A percentile compares a stretch with the other conserved stretches of the same genome.
Evolutionary conservation across 2,329 filamentous ascomycete genomes (phyloP).

Genomic region (Ceratocystis destructans): DNA sequence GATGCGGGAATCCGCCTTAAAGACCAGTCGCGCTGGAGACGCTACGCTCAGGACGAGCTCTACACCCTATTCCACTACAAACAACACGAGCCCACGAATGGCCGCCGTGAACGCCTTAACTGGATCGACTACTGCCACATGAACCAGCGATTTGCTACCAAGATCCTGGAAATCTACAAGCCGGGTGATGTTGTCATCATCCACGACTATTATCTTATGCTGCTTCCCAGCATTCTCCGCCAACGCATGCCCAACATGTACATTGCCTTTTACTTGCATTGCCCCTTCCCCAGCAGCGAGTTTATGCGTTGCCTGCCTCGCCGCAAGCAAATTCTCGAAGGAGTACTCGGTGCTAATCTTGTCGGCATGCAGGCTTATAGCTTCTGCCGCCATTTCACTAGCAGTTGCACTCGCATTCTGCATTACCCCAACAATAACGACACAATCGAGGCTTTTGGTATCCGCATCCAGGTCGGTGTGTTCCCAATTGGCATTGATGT

Average conservation of each 20-base stretch:
- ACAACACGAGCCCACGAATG: slow-evolving; percentile 79
- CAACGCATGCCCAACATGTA: slow-evolving; percentile 80
- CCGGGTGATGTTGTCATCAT: slow-evolving; percentile 86
- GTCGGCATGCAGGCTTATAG: slow-evolving; percentile 92
- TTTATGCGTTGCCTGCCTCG: slow-evolving; percentile 80
- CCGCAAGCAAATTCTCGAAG: slow-evolving; percentile 80
- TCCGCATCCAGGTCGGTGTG: slow-evolving; percentile 78
- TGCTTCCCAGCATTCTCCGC: slow-evolving; percentile 76
- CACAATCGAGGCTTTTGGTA: slow-evolving; percentile 78
- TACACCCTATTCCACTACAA: slow-evolving; percentile 96
- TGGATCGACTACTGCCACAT: slow-evolving; percentile 90
- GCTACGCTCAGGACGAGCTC: slow-evolving; percentile 80
- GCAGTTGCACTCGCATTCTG: slow-evolving; percentile 80
- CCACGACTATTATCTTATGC: slow-evolving; percentile 86
- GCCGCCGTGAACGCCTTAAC: slow-evolving; percentile 62
- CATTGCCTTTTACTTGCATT: slow-evolving; percentile 87
- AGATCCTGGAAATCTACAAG: slow-evolving; percentile 77
- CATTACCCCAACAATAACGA: slow-evolving; percentile 78
- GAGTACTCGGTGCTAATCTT: slow-evolving; percentile 80
- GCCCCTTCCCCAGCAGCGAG: slow-evolving; percentile 91
- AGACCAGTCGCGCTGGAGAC: slow-evolving; percentile 74
- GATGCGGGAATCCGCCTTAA: slow-evolving; percentile 59
- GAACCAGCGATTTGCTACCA: slow-evolving; percentile 84
- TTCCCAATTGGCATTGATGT: slow-evolving; percentile 93
- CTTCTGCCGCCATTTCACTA: slow-evolving; percentile 87